A percentile compares a stretch with the other conserved stretches of the same genome.
phyloP scores from a whole-genome alignment of 805 yeast genomes.

The Vanderwaltozyma tropicalis region DNA sequence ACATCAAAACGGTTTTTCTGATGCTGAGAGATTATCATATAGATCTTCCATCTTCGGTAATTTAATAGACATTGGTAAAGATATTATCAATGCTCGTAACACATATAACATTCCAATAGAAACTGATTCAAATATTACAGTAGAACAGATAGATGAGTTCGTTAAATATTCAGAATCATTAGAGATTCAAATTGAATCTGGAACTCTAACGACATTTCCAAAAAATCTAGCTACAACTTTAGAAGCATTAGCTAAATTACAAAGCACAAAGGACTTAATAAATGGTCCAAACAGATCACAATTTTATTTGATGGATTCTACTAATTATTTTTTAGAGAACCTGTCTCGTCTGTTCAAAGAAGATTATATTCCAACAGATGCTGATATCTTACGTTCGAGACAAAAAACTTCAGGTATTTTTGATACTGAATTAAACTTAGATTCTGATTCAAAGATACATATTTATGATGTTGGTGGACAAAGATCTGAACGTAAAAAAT shows the following conservation, averaged over 20 bases:
- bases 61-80: slow-evolving; percentile 64
- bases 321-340: slow-evolving; percentile 63
- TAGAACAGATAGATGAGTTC: slow-evolving; percentile 10
- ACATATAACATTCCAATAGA: slow-evolving; percentile 28
- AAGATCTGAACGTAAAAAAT: slow-evolving; percentile 87
- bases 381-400: slow-evolving; percentile 77
- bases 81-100: slow-evolving; percentile 54
- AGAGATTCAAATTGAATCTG: neutral
- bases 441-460: slow-evolving; percentile 46
- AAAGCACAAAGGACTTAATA: slow-evolving; percentile 47
- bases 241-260: slow-evolving; percentile 42
- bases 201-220: slow-evolving; percentile 30
- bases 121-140: neutral
- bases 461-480: slow-evolving; percentile 91
- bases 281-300: slow-evolving; percentile 47
- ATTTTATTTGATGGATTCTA: slow-evolving; percentile 79
- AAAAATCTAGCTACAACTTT: slow-evolving; percentile 20
- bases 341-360: slow-evolving; percentile 40
- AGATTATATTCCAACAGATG: slow-evolving; percentile 59
- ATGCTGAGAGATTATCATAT: slow-evolving; percentile 55
- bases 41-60: slow-evolving; percentile 73
- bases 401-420: slow-evolving; percentile 89
- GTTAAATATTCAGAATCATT: slow-evolving; percentile 2
- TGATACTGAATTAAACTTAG: slow-evolving; percentile 71
- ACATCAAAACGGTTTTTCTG: slow-evolving; percentile 28